Percentiles rank a stretch among this genome's conserved stretches.
These are phyloP conservation scores for Brettanomyces bruxellensis DNA, from an alignment of 805 yeast species.

Conservation along the genomic window DNA sequence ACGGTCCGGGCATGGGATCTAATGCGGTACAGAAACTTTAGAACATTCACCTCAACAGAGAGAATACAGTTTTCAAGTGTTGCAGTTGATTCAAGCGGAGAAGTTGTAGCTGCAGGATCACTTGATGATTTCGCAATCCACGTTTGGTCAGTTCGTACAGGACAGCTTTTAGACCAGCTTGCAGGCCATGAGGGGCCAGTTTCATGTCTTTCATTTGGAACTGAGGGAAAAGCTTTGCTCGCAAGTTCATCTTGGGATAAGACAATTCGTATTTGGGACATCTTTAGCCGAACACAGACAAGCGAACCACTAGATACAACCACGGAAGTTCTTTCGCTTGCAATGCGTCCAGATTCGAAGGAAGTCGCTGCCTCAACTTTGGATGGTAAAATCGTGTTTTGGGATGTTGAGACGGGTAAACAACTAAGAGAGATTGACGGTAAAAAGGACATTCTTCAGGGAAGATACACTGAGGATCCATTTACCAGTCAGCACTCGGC, in stretches of 20 bases:
- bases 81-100: constrained; percentile 97
- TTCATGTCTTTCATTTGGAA: constrained; percentile 77
- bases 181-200: constrained; percentile 96
- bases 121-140: constrained; percentile 82
- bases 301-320: constrained; percentile 86
- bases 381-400: constrained; percentile 79
- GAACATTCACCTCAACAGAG: constrained; percentile 88
- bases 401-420: constrained; percentile 74
- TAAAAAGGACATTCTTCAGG: constrained; percentile 75
- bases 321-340: constrained; percentile 74
- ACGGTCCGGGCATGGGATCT: constrained; percentile 97
- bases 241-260: constrained; percentile 97
- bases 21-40: constrained; percentile 83
- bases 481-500: constrained; percentile 74
- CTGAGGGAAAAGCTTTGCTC: constrained; percentile 55
- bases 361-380: constrained; percentile 81
- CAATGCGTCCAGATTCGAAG: constrained; percentile 90
- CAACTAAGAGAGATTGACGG: constrained; percentile 83
- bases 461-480: constrained; percentile 75
- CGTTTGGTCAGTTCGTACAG: constrained; percentile 96
- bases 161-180: constrained; percentile 78
- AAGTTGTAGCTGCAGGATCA: constrained; percentile 92
- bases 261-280: constrained; percentile 87
- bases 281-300: constrained; percentile 76
- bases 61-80: constrained; percentile 79